Base-by-base conservation (phyloP, 2,329 filamentous ascomycete genomes). In the Cladosporium sp. region DNA sequence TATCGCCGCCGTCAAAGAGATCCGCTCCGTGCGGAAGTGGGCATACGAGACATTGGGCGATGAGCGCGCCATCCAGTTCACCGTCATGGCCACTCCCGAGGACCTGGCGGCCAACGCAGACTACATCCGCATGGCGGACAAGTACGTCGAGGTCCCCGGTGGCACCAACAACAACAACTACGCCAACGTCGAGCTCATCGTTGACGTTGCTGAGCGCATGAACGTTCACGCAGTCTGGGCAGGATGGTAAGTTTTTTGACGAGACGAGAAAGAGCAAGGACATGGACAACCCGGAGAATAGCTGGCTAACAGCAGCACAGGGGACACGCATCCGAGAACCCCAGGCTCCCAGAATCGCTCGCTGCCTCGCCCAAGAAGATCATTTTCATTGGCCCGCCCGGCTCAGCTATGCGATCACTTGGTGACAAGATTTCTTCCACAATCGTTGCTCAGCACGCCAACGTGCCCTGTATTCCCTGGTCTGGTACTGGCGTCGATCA, bases 151-250 rank as follows among this genome's bases (percentile, higher is more conserved):
- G 83, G 94, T 99, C 68, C 95, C 95, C 38, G 95, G 95, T 77
- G 95, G 95, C 77, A 99, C 95, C 69, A 99, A 99, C 85, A 99
- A 99, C 87, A 97, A 99, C 89, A 99, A 99, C 82, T 99, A 99
- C 82, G 95, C 95, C 82, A 99, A 99, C 79, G 95, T 99, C 68
- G 95, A 99, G 84, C 86, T 99, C 78, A 99, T 99, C 80, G 95
- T 99, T 72, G 95, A 99, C 83, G 89, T 99, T 78, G 95, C 95
- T 30, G 95, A 99, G 86, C 92, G 95, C 69, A 98, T 97, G 93
- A 88, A 94, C 74, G 95, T 99, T 68, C 95, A 99, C 77, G 95
- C 95, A 67, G 95, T 99, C 18, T 99, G 95, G 95, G 95, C 95
- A 74, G 95, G 95, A 85, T 99, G 95, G 93, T 95, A 82, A 85